A percentile compares a stretch with the other conserved stretches of the same genome.
Conservation (phyloP, 2,329 filamentous ascomycete species). For the Monilinia fructigena region DNA sequence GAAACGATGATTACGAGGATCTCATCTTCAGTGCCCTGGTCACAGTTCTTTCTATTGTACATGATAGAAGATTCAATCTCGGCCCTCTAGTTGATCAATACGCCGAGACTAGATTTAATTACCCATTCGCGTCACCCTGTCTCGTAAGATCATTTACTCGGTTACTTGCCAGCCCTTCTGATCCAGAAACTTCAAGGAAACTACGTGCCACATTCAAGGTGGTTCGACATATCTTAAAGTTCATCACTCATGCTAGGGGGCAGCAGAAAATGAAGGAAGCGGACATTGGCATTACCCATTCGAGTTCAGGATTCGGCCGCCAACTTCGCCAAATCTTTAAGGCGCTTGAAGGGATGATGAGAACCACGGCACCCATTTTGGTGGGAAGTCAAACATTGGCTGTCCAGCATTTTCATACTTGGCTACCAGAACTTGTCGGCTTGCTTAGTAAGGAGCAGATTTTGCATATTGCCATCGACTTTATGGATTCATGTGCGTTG, state of each 20-base stretch:
- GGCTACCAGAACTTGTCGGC: constrained; percentile 85
- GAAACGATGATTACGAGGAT: constrained; percentile 89
- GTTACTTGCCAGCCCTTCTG: constrained; percentile 76
- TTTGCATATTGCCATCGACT: constrained; percentile 85
- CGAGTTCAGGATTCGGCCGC: constrained; percentile 71
- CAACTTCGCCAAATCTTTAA: constrained; percentile 87
- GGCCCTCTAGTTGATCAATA: constrained; percentile 90
- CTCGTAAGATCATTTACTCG: constrained; percentile 83
- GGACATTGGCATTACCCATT: constrained; percentile 77
- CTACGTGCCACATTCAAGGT: constrained; percentile 93
- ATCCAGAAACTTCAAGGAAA: constrained; percentile 78
- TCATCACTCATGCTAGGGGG: constrained; percentile 84
- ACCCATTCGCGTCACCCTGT: constrained; percentile 86
- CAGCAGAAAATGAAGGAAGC: constrained; percentile 88
- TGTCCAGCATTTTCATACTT: constrained; percentile 94
- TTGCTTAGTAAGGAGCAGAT: constrained; percentile 81
- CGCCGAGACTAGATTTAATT: constrained; percentile 84
- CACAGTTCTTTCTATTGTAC: constrained; percentile 85
- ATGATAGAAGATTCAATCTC: constrained; percentile 90
- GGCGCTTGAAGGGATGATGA: constrained; percentile 85
- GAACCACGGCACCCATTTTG: constrained; percentile 76
- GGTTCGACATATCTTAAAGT: constrained; percentile 86
- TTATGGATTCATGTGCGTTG: constrained; percentile 83
- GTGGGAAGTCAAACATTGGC: constrained; percentile 93
- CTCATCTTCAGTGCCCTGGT: constrained; percentile 88